Base-by-base conservation (phyloP, 768 basidiomycete genomes). In the Phaeotremella fagi region DNA sequence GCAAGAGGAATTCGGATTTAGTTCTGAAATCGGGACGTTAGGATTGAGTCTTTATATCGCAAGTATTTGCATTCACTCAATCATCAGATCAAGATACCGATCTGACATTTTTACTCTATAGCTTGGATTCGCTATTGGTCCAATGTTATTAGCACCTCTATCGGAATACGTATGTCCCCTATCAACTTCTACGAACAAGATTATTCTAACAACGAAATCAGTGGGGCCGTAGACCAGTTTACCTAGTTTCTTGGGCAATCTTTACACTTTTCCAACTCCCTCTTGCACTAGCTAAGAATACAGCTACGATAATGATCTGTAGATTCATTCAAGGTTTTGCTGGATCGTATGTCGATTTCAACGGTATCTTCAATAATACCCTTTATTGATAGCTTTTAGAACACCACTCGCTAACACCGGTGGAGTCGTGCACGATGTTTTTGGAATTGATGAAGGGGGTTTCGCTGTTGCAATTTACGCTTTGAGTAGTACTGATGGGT, bases 201-300 rank as follows among this genome's bases (percentile, higher is more conserved):
- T n/a, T n/a, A n/a, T n/a, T n/a, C n/a, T n/a, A n/a, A n/a, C n/a
- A n/a, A n/a, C n/a, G n/a, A n/a, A n/a, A n/a, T n/a, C n/a, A n/a
- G n/a, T n/a, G 38, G 26, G 65, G 61, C 15, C 37, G 65, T 36
- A 28, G 59, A 48, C 64, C 58, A 18, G 64, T 63, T 24, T 66
- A 66, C 25, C 56, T 66, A 1, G 54, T 66, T 14, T 58, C 55
- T 11, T 66, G 64, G 64, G 36, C 50, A 15, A 50, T 66, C 31
- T 66, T 63, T 51, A 59, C 56, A 33, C 42, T 61, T 18, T 66
- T 63, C 41, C 65, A 66, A 45, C 49, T 63, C 14, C 65, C 65
- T 18, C 59, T 60, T 15, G 55, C 57, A 37, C 48, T 66, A 2
- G 57, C 64, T 11, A 45, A 59, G 16, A 66, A 66, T 23, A 47